These are phyloP conservation scores for Dysphania ambrosioides DNA, from an alignment of 148 eudicot species.

Conservation along the genomic window DNA sequence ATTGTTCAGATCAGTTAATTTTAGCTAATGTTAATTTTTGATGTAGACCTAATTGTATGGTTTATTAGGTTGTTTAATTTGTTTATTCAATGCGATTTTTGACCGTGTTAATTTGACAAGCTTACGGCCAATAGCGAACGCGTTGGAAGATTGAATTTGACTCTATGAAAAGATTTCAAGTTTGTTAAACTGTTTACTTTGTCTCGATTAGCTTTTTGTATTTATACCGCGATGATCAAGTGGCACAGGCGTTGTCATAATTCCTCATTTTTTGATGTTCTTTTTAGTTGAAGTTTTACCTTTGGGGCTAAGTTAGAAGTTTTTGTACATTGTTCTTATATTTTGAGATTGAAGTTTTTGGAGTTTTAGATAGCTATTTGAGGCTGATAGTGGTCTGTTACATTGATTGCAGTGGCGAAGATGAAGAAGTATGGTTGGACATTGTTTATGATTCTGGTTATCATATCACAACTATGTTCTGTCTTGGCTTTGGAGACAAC, in stretches of 20 bases:
- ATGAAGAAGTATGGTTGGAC: conserved; percentile 39
- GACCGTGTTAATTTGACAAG: background rate
- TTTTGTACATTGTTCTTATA: background rate
- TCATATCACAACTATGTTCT: conserved; percentile 38
- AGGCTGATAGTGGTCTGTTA: background rate
- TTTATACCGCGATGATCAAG: conserved; percentile 2
- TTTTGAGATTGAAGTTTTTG: background rate
- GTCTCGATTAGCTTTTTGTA: background rate
- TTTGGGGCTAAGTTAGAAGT: background rate
- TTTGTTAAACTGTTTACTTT: background rate
- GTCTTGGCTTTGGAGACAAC: conserved; percentile 47
- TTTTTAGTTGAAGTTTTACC: background rate
- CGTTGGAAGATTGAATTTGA: background rate
- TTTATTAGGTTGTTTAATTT: background rate
- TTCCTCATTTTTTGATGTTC: background rate
- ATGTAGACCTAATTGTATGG: background rate
- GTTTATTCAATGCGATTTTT: background rate
- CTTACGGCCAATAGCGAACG: background rate
- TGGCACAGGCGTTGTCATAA: background rate
- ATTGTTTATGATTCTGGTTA: conserved; percentile 33
- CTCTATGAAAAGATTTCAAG: background rate
- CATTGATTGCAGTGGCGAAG: conserved; percentile 26
- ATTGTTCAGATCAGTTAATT: background rate
- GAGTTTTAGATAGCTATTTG: background rate
- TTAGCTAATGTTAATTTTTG: background rate